These are phyloP conservation scores for Tuber indicum DNA, from an alignment of 495 filamentous ascomycete genomes.

Conservation along the genomic window DNA sequence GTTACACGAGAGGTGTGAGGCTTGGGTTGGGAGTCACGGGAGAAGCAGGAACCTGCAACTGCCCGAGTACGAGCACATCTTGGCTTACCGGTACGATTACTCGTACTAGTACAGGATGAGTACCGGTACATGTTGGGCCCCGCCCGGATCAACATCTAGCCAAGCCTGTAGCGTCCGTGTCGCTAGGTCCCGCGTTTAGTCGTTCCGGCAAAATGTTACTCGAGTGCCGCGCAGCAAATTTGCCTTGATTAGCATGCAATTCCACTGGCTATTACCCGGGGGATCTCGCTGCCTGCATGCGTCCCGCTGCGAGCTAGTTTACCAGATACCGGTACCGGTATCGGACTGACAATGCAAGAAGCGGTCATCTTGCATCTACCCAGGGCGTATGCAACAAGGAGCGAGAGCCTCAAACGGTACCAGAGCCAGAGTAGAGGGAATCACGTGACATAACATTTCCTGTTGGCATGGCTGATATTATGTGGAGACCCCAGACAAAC, in stretches of 20 bases:
- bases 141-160: not conserved
- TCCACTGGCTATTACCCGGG: not conserved
- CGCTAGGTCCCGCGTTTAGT: not conserved
- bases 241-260: not conserved
- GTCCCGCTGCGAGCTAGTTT: not conserved
- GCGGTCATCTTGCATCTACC: not conserved
- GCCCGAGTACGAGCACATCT: too few species aligned
- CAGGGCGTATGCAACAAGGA: not conserved
- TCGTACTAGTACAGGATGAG: too few species aligned
- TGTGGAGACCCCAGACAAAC: too few species aligned
- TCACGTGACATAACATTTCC: too few species aligned
- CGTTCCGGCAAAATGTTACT: not conserved
- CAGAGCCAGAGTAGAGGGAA: too few species aligned
- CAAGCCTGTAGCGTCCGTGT: too few species aligned
- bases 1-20: not conserved
- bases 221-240: not conserved
- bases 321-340: not conserved
- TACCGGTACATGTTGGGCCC: not conserved
- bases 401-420: not conserved
- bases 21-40: not conserved
- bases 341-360: not conserved
- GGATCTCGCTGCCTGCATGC: not conserved
- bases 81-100: too few species aligned
- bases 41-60: not conserved
- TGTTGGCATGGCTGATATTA: too few species aligned